phyloP scores from a whole-genome alignment of 202 grass and related monocot species.

The Bolboschoenoplectus hybrid region DNA sequence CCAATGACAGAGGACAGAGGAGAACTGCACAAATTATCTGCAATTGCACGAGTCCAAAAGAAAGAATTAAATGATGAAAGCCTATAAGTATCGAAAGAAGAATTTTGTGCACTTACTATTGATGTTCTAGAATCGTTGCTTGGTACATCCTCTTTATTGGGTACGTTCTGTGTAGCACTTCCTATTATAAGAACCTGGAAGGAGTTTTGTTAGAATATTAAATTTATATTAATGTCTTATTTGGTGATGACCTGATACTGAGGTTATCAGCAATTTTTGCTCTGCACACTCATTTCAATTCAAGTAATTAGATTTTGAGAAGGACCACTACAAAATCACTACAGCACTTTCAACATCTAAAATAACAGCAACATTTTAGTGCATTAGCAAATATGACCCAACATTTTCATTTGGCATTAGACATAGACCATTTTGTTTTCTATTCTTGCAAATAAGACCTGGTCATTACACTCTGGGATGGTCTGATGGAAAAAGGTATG shows the following conservation, averaged over 20 bases:
- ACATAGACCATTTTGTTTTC: neutral
- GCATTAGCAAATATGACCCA: neutral
- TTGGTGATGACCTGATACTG: neutral
- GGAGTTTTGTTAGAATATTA: constrained; percentile 31
- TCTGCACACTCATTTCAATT: neutral
- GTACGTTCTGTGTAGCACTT: constrained; percentile 49
- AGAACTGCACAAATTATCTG: constrained; percentile 83
- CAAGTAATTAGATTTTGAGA: neutral
- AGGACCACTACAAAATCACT: neutral
- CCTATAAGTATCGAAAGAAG: constrained; percentile 40
- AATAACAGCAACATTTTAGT: neutral
- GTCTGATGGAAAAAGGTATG: neutral
- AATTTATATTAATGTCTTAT: neutral
- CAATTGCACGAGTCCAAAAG: constrained; percentile 21
- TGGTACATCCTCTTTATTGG: constrained; percentile 54
- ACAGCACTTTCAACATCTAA: neutral
- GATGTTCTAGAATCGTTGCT: constrained; percentile 83
- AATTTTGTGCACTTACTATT: constrained; percentile 57
- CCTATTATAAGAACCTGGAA: constrained; percentile 76
- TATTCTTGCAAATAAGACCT: neutral
- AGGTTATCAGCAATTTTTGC: neutral
- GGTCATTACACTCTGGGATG: neutral
- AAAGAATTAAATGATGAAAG: constrained; percentile 15
- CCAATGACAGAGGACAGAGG: constrained; percentile 68
- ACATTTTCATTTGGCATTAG: constrained; percentile 10